A percentile compares a stretch with the other conserved stretches of the same genome.
Conservation (phyloP, 148 eudicot genomes). For the Chenopodium album region DNA sequence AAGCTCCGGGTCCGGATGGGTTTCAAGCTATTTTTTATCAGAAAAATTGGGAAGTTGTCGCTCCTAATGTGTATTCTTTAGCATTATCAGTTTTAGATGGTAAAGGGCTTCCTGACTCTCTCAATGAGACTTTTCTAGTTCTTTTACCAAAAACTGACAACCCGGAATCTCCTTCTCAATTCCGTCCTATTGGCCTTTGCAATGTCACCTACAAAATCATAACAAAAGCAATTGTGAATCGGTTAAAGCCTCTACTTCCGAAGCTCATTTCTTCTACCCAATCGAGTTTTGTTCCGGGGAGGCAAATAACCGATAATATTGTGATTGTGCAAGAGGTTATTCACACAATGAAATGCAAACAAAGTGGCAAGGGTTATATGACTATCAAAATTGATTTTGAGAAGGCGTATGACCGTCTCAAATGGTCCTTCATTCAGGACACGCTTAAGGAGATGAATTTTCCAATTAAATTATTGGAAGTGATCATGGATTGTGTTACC, state of each 20-base stretch:
- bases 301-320: neutral
- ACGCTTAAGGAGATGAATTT: neutral
- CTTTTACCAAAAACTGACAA: neutral
- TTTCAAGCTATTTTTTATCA: neutral
- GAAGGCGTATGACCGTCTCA: neutral
- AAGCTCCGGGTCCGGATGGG: neutral
- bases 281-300: neutral
- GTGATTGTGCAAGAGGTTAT: neutral
- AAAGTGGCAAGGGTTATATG: neutral
- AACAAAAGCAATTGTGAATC: neutral
- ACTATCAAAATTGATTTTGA: neutral
- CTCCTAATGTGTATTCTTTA: too few species aligned
- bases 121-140: neutral
- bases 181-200: neutral
- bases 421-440: neutral
- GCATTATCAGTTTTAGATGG: neutral
- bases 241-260: neutral
- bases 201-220: neutral
- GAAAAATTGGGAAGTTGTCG: neutral
- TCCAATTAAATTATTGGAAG: neutral
- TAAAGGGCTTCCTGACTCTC: neutral
- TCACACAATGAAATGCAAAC: neutral
- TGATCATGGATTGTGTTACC: slow-evolving; percentile 1
- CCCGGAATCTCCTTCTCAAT: neutral
- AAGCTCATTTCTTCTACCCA: neutral